Evolutionary conservation across 495 filamentous ascomycete species (phyloP).

Genomic region (Terfezia claveryi): DNA sequence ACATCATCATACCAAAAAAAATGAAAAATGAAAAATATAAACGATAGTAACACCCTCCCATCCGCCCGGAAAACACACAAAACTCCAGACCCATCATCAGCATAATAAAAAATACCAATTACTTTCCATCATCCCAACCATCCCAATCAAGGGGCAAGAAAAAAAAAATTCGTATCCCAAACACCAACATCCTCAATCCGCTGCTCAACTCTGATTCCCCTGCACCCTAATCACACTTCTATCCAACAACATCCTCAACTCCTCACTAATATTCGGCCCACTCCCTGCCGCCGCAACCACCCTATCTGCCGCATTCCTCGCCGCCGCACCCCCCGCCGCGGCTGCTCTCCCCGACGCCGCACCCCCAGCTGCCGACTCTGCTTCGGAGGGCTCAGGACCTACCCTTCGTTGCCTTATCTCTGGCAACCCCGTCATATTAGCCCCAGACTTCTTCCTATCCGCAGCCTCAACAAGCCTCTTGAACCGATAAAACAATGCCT

Average conservation of each 20-base stretch:
- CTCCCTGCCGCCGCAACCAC: constrained; percentile 17
- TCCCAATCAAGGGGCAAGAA: neutral
- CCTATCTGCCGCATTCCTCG: constrained; percentile 14
- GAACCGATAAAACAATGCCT: constrained; percentile 71
- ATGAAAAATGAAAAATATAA: neutral
- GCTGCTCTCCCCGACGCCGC: constrained; percentile 3
- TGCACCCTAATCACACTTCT: constrained; percentile 31
- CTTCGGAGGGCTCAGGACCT: constrained; percentile 2
- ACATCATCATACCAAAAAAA: neutral
- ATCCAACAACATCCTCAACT: constrained; percentile 54
- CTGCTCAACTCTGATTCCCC: neutral
- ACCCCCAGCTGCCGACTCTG: constrained; percentile 1
- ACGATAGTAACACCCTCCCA: neutral
- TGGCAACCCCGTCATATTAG: neutral
- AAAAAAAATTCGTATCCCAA: neutral
- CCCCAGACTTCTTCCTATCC: constrained; percentile 43
- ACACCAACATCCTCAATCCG: neutral
- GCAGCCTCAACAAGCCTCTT: constrained; percentile 67
- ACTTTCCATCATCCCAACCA: neutral
- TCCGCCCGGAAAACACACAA: neutral
- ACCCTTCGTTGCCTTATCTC: constrained; percentile 9
- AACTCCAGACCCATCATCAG: neutral
- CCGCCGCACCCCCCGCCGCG: constrained; percentile 17
- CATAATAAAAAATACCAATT: neutral
- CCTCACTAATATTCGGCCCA: constrained; percentile 39